Base-by-base conservation (phyloP, 345 rosid genomes). In the Psidium friedrichsthalianum region DNA sequence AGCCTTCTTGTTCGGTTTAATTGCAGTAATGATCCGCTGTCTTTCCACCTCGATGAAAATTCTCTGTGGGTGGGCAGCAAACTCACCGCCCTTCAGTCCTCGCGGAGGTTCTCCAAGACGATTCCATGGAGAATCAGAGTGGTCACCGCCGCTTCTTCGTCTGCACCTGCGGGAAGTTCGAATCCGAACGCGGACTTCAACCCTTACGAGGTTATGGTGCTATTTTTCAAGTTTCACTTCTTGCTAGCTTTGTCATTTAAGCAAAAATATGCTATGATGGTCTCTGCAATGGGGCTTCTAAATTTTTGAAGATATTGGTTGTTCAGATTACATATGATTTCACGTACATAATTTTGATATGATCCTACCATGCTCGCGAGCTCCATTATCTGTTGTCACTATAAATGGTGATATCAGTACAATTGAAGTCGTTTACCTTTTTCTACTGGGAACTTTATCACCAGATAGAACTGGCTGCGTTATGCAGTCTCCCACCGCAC, bases 151-250 rank as follows among this genome's bases (percentile, higher is more conserved):
- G 80, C 80, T 69, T 69, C 80, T 40, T 94, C 98, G 64, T 92
- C 97, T 3, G 92, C 96, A 64, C 94, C 98, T 4, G 93, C 96
- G 42, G 99, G 97, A 56, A 93, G 93, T 84, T 92, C 98, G 56
- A 90, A 86, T 84, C 90, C 98, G 3, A 93, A 93, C 51, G 82
- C 91, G 76, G 96, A 96, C 85, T 89, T 91, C 47, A 94, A 94
- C 84, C 98, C 99, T 0, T 98, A 95, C 82, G 99, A 94, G 96
- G 99, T 95, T n/a, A 87, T 36, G 80, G 47, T 22, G 80, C 80
- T 36, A 2, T 69, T 24, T 69, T 32, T 69, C 18, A 9, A 32
- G 78, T 69, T 32, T 69, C 24, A 20, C 47, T 69, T 8, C 47
- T 32, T 0, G 47, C 78, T 18, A 69, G 44, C 47, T 0, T 69